Evolutionary conservation across 495 filamentous ascomycete genomes (phyloP), one percentile per base, ranked within the genome.

Genomic region (Lindgomyces ingoldianus): DNA sequence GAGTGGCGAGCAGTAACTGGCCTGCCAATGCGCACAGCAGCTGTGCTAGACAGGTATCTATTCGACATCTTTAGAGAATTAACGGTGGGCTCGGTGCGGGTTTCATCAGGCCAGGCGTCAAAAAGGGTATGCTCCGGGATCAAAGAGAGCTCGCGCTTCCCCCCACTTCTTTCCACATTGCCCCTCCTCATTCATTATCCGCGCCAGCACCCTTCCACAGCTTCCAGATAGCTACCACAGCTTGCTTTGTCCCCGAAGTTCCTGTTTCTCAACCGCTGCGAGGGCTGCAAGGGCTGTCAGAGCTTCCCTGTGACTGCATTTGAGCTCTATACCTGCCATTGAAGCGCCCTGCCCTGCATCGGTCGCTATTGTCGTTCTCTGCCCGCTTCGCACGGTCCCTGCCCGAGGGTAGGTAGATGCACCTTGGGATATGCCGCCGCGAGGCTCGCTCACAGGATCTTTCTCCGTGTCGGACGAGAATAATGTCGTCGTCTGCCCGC

Each of bases 401-500:
- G 61, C 60, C 58, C 66, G 63, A 54, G 73, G 75, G 77, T 76
- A 75, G 71, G 77, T 80, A 80, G 70, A 6, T 39, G 33, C 33
- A 6, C 6, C 33, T 14, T 14, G 6, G 6, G 68, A 19, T 36
- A 88, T 96, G 92, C 92, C 92, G 78, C 91, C 90, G 65, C 86
- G 89, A 84, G 87, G 87, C 65, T 89, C 91, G 57, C 81, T 95
- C 73, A 93, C 89, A 60, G 88, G 88, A 75, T 95, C 91, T 57
- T 96, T 96, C 74, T 93, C 92, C 67, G 89, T 96, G 71, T 88
- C 90, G 64, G 91, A 96, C 80, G 85, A 87, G 74, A 91, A 88
- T 74, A 95, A 95, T 77, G 94, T 97, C 77, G 93, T 98, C 68
- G 91, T 97, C 62, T 98, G 94, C 81, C 94, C 94, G 64, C 79